A percentile compares a stretch with the other conserved stretches of the same genome.
Evolutionary conservation across 106 monocot genomes (phyloP).

Genomic region (Acorus gramineus): DNA sequence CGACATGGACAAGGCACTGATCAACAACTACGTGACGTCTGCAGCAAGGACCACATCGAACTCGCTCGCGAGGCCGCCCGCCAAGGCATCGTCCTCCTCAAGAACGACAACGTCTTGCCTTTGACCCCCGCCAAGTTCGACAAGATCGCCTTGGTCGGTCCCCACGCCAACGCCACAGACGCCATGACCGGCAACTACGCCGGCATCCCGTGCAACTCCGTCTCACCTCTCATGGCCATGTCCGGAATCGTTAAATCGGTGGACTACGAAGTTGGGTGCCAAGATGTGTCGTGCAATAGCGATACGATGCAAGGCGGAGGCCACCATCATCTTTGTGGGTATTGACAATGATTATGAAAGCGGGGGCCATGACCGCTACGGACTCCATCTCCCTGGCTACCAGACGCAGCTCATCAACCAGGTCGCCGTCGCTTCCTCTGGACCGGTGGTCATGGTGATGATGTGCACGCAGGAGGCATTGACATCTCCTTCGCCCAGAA

Average conservation of each 20-base stretch:
- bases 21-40: too few species aligned
- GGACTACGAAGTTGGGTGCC: background rate
- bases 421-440: background rate
- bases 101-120: background rate
- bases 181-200: conserved; percentile 36
- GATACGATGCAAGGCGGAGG: background rate
- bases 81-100: too few species aligned
- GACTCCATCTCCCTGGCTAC: background rate
- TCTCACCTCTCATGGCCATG: conserved; percentile 5
- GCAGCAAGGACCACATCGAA: too few species aligned
- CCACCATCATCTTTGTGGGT: conserved; percentile 10
- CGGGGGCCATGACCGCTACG: background rate
- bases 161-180: conserved; percentile 18
- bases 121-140: background rate
- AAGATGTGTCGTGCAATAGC: background rate
- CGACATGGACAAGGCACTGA: too few species aligned
- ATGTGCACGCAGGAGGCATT: conserved; percentile 12
- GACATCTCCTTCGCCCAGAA: conserved; percentile 14
- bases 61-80: too few species aligned
- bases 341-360: conserved; percentile 12
- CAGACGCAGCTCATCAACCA: background rate
- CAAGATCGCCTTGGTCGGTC: conserved; percentile 22
- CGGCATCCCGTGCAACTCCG: conserved; percentile 21
- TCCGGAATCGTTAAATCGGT: background rate
- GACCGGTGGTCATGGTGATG: conserved; percentile 32